phyloP scores from a whole-genome alignment of 1,139 yeast species.

The Eremothecium gossypii region DNA sequence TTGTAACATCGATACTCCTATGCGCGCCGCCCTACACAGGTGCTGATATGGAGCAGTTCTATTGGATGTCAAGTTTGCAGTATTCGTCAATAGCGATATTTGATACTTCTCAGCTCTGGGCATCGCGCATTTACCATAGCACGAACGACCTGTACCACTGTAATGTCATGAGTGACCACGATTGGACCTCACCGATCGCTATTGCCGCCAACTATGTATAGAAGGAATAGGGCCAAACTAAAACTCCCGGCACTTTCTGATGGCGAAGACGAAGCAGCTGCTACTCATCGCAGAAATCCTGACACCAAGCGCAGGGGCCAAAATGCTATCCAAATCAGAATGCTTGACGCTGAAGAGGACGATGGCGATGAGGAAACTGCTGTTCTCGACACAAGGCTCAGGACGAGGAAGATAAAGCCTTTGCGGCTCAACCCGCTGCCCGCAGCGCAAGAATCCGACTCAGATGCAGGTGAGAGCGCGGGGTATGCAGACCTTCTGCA shows the following conservation, averaged over 20 bases:
- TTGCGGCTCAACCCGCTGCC: too few species aligned
- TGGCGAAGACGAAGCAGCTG: not conserved
- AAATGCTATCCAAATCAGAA: not conserved
- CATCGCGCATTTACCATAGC: too few species aligned
- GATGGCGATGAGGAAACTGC: not conserved
- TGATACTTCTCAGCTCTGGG: too few species aligned
- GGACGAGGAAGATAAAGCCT: not conserved
- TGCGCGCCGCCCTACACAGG: too few species aligned
- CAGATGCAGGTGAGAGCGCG: slow-evolving; percentile 21
- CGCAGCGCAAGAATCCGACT: slow-evolving; percentile 25
- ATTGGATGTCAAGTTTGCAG: too few species aligned
- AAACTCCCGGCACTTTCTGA: not conserved
- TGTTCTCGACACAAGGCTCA: not conserved
- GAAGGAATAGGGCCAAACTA: slow-evolving; percentile 5
- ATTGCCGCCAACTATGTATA: not conserved
- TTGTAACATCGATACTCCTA: too few species aligned
- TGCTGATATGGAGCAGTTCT: too few species aligned
- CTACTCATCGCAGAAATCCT: not conserved
- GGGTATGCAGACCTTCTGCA: slow-evolving; percentile 1
- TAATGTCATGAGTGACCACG: too few species aligned
- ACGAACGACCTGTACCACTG: too few species aligned
- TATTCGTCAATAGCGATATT: too few species aligned
- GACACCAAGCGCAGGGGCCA: too few species aligned
- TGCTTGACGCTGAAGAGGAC: slow-evolving; percentile 6
- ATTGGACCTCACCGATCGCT: too few species aligned